Evolutionary conservation across 805 yeast genomes (phyloP), one percentile per base, ranked within the genome.

Genomic region (Candida vaughaniae): DNA sequence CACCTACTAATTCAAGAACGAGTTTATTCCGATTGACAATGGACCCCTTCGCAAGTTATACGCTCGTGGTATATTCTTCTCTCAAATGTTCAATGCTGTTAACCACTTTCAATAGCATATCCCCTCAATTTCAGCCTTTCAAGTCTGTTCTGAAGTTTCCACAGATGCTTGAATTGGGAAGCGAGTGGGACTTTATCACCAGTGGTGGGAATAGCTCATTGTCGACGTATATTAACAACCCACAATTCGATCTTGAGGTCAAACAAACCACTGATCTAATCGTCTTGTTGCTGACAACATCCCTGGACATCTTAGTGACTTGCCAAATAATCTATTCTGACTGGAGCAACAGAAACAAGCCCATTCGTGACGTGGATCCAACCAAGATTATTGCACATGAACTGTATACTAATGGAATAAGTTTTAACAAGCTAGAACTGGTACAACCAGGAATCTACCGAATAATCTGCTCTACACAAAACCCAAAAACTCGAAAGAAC

Each of bases 161-260:
- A 3, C 33, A 48, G 16, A 31, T 40, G 1, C 37, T 47, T 2
- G 49, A 54, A 3, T 40, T 56, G 2, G 35, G 51, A 1, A 81
- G 69, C 14, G 49, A 51, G 17, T 82, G 86, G 86, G 55, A 55
- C 8, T 46, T 56, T 1, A 54, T 52, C 3, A 55, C 53, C 11
- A 55, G 70, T 30, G 86, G 85, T 2, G 87, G 88, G 0, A 74
- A 67, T 46, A 75, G 79, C 77, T 41, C 71, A 0, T 40, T 60
- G 16, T 60, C 71, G 5, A 55, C 71, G 0, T 82, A 67, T 46
- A 49, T 73, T 15, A 49, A 61, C 7, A 82, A 82, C 43, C 87
- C 87, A 0, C 85, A 79, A 44, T 78, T 62, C 33, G 51, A 45
- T 6, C 25, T 71, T 1, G 51, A 52, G 9, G 52, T 58, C 0